Base-by-base conservation (phyloP, 176 grass and related monocot species). In the Coix lacrymajobi region DNA sequence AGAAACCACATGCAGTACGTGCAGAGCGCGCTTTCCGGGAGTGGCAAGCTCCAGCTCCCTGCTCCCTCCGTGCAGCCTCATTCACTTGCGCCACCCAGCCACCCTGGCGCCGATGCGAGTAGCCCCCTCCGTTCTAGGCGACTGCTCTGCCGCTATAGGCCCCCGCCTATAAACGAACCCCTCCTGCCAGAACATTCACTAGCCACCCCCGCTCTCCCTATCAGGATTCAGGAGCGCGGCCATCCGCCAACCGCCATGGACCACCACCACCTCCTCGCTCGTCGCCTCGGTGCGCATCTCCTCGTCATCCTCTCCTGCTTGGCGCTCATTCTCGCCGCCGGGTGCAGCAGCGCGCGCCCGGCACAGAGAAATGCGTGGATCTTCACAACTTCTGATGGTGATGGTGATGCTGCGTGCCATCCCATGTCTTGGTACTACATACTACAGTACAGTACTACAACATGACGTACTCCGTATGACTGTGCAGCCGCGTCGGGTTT, bases 401-500 rank as follows among this genome's bases (percentile, higher is more conserved):
- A n/a, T n/a, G n/a, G n/a, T n/a, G n/a, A n/a, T n/a, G n/a, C n/a
- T n/a, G n/a, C n/a, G n/a, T n/a, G n/a, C n/a, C n/a, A n/a, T n/a
- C n/a, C n/a, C n/a, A n/a, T n/a, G n/a, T n/a, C n/a, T n/a, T n/a
- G n/a, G n/a, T n/a, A n/a, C n/a, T n/a, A n/a, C n/a, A n/a, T n/a
- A n/a, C n/a, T n/a, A n/a, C n/a, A n/a, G n/a, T n/a, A n/a, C n/a
- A n/a, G n/a, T n/a, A n/a, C n/a, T n/a, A n/a, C n/a, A n/a, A n/a
- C n/a, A n/a, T n/a, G n/a, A n/a, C n/a, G n/a, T n/a, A n/a, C n/a
- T n/a, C n/a, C n/a, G n/a, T n/a, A n/a, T n/a, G n/a, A n/a, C n/a
- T n/a, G n/a, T 20, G 62, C 85, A 91, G 88, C 88, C 15, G 92
- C 88, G 34, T 76, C 80, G 10, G 92, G 88, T 44, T 61, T 71